These are phyloP conservation scores for Cladorrhinum samala DNA, from an alignment of 495 filamentous ascomycete genomes.

Conservation along the genomic window DNA sequence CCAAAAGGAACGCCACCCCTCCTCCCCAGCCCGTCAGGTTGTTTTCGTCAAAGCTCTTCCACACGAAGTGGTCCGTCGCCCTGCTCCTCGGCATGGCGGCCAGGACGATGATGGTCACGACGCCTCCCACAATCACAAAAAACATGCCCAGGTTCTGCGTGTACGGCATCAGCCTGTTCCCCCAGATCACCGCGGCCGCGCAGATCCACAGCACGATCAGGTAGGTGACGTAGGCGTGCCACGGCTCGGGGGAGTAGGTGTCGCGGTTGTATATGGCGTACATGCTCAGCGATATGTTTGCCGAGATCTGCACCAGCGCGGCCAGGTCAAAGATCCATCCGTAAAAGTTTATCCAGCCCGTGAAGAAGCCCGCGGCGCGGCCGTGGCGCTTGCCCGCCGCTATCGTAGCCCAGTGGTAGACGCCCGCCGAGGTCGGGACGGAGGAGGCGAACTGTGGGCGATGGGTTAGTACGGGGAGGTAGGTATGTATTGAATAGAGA, in stretches of 20 bases:
- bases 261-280: conserved; percentile 65
- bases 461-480: not conserved
- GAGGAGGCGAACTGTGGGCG: conserved; percentile 61
- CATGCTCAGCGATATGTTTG: conserved; percentile 63
- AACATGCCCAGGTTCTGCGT: conserved; percentile 63
- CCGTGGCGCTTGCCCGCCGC: conserved; percentile 62
- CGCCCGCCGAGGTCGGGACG: conserved; percentile 73
- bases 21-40: conserved; percentile 63
- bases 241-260: conserved; percentile 51
- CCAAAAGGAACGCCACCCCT: conserved; percentile 72
- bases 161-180: conserved; percentile 59
- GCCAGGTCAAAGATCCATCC: conserved; percentile 66
- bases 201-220: conserved; percentile 61
- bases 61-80: conserved; percentile 54
- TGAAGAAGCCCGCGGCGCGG: conserved; percentile 65
- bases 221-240: conserved; percentile 73
- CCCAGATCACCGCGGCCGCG: conserved; percentile 60
- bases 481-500: no score
- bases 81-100: conserved; percentile 66
- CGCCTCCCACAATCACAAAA: conserved; percentile 60
- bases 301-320: conserved; percentile 61
- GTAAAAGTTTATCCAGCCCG: conserved; percentile 74
- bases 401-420: conserved; percentile 81
- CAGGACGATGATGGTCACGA: conserved; percentile 68
- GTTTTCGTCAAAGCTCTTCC: conserved; percentile 50